phyloP scores from a whole-genome alignment of 2,329 filamentous ascomycete genomes.

The Paraconiothyrium brasiliense region DNA sequence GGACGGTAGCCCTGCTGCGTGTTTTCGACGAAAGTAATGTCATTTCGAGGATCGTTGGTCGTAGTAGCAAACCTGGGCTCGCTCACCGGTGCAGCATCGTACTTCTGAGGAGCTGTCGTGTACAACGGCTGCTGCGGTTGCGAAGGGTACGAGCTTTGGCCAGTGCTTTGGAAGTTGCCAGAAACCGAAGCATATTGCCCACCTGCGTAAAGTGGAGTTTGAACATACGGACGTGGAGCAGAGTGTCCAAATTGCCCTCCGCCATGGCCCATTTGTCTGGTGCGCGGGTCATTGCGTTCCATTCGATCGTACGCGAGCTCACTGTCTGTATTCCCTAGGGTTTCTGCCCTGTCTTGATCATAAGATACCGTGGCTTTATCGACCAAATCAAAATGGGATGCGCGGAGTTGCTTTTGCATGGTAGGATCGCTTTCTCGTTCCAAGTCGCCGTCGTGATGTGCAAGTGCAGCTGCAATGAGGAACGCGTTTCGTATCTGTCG shows the following conservation, averaged over 20 bases:
- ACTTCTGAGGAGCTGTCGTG: not conserved
- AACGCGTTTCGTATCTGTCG: slow-evolving; percentile 10
- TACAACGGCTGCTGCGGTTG: not conserved
- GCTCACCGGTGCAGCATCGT: not conserved
- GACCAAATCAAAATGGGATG: slow-evolving; percentile 6
- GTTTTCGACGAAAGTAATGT: not conserved
- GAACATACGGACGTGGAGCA: not conserved
- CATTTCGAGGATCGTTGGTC: not conserved
- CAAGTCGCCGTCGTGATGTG: slow-evolving; percentile 7
- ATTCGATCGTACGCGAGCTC: slow-evolving; percentile 1
- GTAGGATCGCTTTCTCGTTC: slow-evolving; percentile 3
- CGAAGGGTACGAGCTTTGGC: not conserved
- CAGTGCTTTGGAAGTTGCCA: not conserved
- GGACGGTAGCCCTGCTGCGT: not conserved
- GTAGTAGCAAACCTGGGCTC: not conserved
- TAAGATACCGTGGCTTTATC: slow-evolving; percentile 5
- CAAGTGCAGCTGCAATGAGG: slow-evolving; percentile 8
- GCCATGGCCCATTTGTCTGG: not conserved
- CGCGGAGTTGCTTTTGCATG: slow-evolving; percentile 2
- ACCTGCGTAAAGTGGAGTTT: not conserved
- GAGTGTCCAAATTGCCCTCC: not conserved
- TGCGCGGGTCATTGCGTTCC: not conserved
- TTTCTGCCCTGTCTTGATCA: slow-evolving; percentile 6
- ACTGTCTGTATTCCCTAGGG: not conserved
- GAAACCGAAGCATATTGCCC: not conserved